Evolutionary conservation across 1,139 yeast genomes (phyloP), one percentile per base, ranked within the genome.

Genomic region (Debaryomyces udenii): DNA sequence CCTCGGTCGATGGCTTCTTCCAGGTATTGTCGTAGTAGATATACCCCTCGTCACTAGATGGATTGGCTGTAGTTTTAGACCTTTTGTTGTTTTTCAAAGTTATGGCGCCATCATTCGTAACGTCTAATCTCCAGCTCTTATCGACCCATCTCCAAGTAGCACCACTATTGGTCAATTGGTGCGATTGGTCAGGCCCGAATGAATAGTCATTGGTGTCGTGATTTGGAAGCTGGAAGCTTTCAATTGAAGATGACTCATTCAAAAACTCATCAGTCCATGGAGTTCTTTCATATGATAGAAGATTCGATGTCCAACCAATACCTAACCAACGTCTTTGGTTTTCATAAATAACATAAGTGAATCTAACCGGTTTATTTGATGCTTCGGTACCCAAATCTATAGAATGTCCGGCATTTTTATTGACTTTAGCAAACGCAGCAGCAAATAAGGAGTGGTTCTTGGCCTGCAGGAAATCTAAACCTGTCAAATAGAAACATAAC

Each of bases 281-380:
- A 0, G 96, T 82, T 56, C 99, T 78, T 62, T 93, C 99, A 60
- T 93, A 93, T 27, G 96, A 85, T 47, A 93, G 72, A 58, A 93
- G 73, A 57, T 90, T 90, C 6, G 94, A 74, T 0, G 99, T 91
- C 99, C 99, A 93, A 9, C 99, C 99, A 54, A 93, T 88, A 9
- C 98, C 99, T 35, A 93, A 73, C 99, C 99, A 93, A 54, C 95
- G 82, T 57, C 99, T 81, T 66, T 93, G 99, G 61, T 93, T 93
- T 62, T 93, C 99, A 63, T 83, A 90, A n/a, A 93, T 74, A 2
- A 89, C 96, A 61, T 88, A 93, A 5, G 97, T 89, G 61, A 91
- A 93, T 46, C 91, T 70, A 18, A 87, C 91, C 3, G 96, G 88
- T 48, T 80, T 81, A 42, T 63, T 60, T 27, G 48, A 50, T 18